phyloP scores from a whole-genome alignment of 2,329 filamentous ascomycete genomes.

The Trichoderma koningii region DNA sequence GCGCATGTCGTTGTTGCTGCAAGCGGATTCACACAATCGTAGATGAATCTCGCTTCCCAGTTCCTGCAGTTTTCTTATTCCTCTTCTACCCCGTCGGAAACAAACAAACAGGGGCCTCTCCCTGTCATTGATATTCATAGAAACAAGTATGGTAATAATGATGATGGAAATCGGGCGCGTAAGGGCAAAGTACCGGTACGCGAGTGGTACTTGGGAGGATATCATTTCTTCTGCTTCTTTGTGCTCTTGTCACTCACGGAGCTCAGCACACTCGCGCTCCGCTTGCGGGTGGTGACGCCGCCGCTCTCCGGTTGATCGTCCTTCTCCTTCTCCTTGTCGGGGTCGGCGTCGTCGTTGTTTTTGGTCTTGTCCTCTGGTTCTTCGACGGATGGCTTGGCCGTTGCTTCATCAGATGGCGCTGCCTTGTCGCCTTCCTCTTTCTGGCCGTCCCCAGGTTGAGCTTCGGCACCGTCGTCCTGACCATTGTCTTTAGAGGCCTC shows the following conservation, averaged over 20 bases:
- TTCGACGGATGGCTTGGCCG: constrained; percentile 33
- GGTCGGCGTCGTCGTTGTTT: constrained; percentile 15
- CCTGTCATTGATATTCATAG: neutral
- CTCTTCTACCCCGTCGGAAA: neutral
- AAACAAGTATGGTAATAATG: neutral
- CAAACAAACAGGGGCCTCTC: neutral
- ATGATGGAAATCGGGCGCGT: constrained; percentile 28
- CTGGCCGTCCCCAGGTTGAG: constrained; percentile 28
- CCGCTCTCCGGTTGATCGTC: constrained; percentile 41
- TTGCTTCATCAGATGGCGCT: constrained; percentile 10
- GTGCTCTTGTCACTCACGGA: constrained; percentile 64
- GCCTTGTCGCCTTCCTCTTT: constrained; percentile 28
- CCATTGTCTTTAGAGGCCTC: constrained; percentile 33
- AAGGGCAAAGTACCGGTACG: constrained; percentile 32
- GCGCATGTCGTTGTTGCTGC: neutral
- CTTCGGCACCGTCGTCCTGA: constrained; percentile 29
- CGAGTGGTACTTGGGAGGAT: constrained; percentile 27
- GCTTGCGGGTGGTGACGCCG: constrained; percentile 60
- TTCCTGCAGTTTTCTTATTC: neutral
- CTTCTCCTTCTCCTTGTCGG: constrained; percentile 38
- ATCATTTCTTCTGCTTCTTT: constrained; percentile 58
- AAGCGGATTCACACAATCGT: constrained; percentile 4
- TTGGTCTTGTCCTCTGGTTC: constrained; percentile 29
- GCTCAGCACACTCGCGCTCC: constrained; percentile 81
- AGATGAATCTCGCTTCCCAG: constrained; percentile 15